phyloP scores from a whole-genome alignment of 176 grass and related monocot genomes.

The Raddia guianensis region DNA sequence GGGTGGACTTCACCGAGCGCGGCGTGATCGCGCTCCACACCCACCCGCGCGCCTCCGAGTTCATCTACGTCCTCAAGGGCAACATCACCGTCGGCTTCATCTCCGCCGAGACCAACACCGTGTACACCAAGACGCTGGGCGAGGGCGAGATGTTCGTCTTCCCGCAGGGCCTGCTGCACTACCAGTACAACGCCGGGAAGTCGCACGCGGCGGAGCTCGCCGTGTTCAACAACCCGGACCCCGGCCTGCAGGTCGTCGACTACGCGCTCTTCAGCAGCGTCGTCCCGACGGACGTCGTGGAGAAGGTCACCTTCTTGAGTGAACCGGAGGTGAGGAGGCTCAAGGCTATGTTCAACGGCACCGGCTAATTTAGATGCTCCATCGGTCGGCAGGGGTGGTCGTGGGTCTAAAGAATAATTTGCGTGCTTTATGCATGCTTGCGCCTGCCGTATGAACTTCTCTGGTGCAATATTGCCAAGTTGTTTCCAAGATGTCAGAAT shows the following conservation, averaged over 20 bases:
- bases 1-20: slow-evolving; percentile 1
- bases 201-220: slow-evolving; percentile 27
- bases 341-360: slow-evolving; percentile 56
- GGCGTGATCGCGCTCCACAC: slow-evolving; percentile 67
- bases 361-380: slow-evolving; percentile 12
- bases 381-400: neutral
- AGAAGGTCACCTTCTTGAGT: slow-evolving; percentile 53
- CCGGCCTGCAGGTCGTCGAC: slow-evolving; percentile 52
- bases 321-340: slow-evolving; percentile 48
- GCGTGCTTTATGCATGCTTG: neutral
- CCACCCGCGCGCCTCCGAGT: slow-evolving; percentile 54
- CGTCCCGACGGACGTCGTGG: slow-evolving; percentile 32
- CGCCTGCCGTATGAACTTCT: neutral
- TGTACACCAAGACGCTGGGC: slow-evolving; percentile 31
- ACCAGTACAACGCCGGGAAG: slow-evolving; percentile 52
- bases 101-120: slow-evolving; percentile 19
- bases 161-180: slow-evolving; percentile 64
- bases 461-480: too few species aligned
- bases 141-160: slow-evolving; percentile 54
- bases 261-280: slow-evolving; percentile 56
- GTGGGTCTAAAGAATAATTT: neutral
- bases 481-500: too few species aligned
- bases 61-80: slow-evolving; percentile 48
- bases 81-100: slow-evolving; percentile 36
- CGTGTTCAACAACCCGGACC: slow-evolving; percentile 48